Percentiles rank a stretch among this genome's conserved stretches.
Evolutionary conservation across 2,329 filamentous ascomycete genomes (phyloP).

Genomic region (Ophidiomyces ophidiicola): DNA sequence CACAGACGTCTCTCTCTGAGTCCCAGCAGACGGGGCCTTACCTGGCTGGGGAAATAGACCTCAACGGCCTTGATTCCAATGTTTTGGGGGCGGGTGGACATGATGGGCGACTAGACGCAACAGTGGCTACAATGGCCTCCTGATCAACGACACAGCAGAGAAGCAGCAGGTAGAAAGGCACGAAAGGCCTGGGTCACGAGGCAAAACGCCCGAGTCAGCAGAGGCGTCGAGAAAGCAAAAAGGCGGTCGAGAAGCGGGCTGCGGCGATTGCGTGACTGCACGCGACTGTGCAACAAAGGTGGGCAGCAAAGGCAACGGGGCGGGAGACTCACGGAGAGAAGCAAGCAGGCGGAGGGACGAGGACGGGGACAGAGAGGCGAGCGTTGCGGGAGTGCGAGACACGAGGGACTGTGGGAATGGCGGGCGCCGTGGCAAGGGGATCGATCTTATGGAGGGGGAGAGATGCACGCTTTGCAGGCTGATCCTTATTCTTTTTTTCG

Average conservation of each 20-base stretch:
- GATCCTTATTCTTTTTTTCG: slow-evolving; percentile 5
- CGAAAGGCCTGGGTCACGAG: background rate
- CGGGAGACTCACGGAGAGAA: too few relatives aligned
- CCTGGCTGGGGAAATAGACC: slow-evolving; percentile 77
- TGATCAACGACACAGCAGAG: background rate
- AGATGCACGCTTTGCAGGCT: slow-evolving; percentile 1
- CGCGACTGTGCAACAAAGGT: background rate
- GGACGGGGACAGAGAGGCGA: background rate
- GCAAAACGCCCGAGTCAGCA: background rate
- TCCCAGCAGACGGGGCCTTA: slow-evolving; percentile 33
- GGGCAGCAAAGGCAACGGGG: too few relatives aligned
- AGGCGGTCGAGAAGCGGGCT: background rate
- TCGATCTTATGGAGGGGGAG: slow-evolving; percentile 1
- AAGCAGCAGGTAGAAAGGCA: background rate
- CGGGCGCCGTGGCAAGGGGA: too few relatives aligned
- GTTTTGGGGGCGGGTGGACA: slow-evolving; percentile 70
- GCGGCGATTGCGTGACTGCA: background rate
- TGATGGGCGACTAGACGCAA: slow-evolving; percentile 39
- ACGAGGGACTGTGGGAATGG: background rate
- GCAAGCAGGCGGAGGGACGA: background rate
- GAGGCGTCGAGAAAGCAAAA: background rate
- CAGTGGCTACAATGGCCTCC: background rate
- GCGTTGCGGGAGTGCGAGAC: background rate
- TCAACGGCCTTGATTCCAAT: slow-evolving; percentile 90
- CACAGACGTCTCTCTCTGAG: background rate